Percentiles rank a stretch among this genome's conserved stretches.
phyloP scores from a whole-genome alignment of 208 protist species.

The Leishmania gerbilli region DNA sequence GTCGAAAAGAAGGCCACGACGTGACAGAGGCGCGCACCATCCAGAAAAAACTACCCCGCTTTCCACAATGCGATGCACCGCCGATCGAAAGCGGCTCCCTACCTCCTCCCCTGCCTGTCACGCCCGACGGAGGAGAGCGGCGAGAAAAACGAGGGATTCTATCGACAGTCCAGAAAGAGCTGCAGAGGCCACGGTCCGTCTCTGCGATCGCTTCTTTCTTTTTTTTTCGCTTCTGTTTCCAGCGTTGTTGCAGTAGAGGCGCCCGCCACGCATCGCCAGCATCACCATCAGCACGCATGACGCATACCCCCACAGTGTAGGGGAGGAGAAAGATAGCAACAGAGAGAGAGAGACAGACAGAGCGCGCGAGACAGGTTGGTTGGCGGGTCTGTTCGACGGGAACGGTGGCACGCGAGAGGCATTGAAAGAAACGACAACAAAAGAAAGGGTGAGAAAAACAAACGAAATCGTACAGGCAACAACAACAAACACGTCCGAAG shows the following conservation, averaged over 20 bases:
- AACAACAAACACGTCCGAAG: no score
- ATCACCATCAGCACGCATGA: background rate
- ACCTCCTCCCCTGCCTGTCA: background rate
- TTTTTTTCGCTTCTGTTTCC: background rate
- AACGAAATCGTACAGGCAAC: background rate
- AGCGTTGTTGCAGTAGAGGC: background rate
- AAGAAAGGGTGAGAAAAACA: background rate
- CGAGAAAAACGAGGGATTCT: background rate
- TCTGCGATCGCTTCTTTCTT: background rate
- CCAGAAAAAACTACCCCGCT: background rate
- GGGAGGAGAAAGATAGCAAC: constrained; percentile 9
- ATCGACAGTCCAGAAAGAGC: background rate
- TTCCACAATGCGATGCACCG: background rate
- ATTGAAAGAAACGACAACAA: background rate
- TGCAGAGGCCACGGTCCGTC: background rate
- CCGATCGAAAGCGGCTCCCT: background rate
- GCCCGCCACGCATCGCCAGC: background rate
- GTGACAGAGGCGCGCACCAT: background rate
- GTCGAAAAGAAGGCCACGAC: background rate
- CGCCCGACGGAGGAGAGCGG: background rate
- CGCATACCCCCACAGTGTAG: background rate
- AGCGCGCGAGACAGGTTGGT: background rate
- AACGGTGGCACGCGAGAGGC: background rate
- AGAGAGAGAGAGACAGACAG: background rate
- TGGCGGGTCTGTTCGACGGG: background rate